phyloP scores from a whole-genome alignment of 2,329 filamentous ascomycete species.

The Aspergillus bombycis region DNA sequence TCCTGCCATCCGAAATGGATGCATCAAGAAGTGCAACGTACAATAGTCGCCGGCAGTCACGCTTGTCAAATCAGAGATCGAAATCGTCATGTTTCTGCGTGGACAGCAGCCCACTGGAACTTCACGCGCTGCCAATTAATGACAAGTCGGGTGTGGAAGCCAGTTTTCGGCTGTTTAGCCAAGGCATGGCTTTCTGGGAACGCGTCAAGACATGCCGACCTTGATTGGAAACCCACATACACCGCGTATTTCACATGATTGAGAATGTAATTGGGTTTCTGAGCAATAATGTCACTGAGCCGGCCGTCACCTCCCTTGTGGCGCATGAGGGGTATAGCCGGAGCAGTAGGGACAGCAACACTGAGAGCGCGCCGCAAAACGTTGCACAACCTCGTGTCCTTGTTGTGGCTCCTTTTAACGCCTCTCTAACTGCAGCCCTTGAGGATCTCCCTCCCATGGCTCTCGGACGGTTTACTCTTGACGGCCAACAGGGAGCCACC shows the following conservation, averaged over 20 bases:
- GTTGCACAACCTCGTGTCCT: constrained; percentile 5
- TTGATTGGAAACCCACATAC: too few relatives aligned
- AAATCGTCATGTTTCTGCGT: constrained; percentile 3
- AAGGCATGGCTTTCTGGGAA: constrained; percentile 3
- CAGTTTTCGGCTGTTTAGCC: background rate
- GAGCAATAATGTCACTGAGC: background rate
- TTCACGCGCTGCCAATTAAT: constrained; percentile 5
- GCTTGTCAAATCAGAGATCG: constrained; percentile 3
- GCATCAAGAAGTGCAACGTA: constrained; percentile 1
- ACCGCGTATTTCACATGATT: too few relatives aligned
- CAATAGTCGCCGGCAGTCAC: constrained; percentile 1
- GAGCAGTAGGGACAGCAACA: background rate
- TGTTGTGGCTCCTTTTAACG: constrained; percentile 6
- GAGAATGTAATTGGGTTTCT: constrained; percentile 4
- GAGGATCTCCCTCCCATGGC: constrained; percentile 7
- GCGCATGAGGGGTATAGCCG: background rate
- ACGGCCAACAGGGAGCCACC: constrained; percentile 8
- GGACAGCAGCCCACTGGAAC: background rate
- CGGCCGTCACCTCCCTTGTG: background rate
- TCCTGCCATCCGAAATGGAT: constrained; percentile 3
- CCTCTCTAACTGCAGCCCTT: constrained; percentile 5
- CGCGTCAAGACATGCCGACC: constrained; percentile 6
- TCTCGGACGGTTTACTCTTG: constrained; percentile 10
- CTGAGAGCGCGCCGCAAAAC: constrained; percentile 4
- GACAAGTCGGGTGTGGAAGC: constrained; percentile 4